Base-by-base conservation (phyloP, 2,329 filamentous ascomycete genomes). In the Endoconidiophora laricicola region DNA sequence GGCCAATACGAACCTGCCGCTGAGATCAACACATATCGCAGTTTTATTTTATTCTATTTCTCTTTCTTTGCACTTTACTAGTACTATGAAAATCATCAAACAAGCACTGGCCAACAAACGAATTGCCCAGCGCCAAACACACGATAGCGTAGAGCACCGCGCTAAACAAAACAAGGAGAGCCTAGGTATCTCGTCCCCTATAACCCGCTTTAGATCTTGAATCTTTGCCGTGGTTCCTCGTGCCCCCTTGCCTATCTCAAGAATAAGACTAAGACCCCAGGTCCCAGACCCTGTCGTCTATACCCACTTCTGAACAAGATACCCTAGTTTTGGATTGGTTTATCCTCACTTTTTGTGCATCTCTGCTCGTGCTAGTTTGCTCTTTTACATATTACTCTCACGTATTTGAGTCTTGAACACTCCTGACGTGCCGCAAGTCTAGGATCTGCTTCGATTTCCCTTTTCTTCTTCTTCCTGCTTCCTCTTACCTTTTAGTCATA, bases 381-480 rank as follows among this genome's bases (percentile, higher is more conserved):
- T 41, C 37, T 44, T 22, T 37, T 23, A 18, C 16, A 18, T 2
- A 18, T 48, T 23, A 48, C 33, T 42, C 46, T 48, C 26, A 36
- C 42, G 41, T 52, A 22, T 33, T 44, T 48, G 37, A 42, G 45
- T 43, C 40, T 48, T 39, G 40, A 22, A 53, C 39, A 52, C 50
- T 52, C 45, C 50, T 47, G 50, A 47, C 46, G 50, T 52, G 42
- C 45, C 16, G 46, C 39, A 52, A 47, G 45, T 40, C 44, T 48
- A 40, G 33, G 50, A 52, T 48, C 45, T 36, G 37, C 24, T 48
- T 29, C 37, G 40, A 22, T 38, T 50, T 47, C 36, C n/a, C 37
- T 48, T 48, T 44, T 45, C 16, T 49, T 53, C 4, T 43, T 46
- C 36, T 44, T 45, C 40, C 24, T 49, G 12, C 40, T 43, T 46